Percentiles rank a stretch among this genome's conserved stretches.
Evolutionary conservation across 495 filamentous ascomycete species (phyloP).

Genomic region (Neurospora sp.): DNA sequence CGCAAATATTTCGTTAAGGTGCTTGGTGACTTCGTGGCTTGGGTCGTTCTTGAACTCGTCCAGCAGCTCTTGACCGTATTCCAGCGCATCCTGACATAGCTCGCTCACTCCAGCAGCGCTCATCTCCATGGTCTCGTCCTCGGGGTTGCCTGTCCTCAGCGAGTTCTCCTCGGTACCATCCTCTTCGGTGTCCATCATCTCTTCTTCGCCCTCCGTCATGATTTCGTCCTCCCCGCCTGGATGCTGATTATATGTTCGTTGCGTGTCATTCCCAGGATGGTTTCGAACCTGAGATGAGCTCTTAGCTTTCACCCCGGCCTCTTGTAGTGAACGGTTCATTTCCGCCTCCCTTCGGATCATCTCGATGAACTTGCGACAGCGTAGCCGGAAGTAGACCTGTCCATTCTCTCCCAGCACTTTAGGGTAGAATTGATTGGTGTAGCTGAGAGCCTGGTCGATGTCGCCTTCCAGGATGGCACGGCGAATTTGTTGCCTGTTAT

Average conservation of each 20-base stretch:
- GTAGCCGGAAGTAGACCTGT: conserved; percentile 81
- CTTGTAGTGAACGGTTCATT: conserved; percentile 39
- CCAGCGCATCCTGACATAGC: conserved; percentile 54
- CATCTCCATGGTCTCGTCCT: conserved; percentile 35
- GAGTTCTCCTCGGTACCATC: conserved; percentile 23
- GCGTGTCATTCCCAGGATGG: conserved; percentile 8
- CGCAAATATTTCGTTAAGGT: conserved; percentile 78
- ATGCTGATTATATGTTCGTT: conserved; percentile 12
- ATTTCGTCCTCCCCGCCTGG: conserved; percentile 60
- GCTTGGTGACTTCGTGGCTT: conserved; percentile 55
- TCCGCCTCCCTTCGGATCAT: conserved; percentile 83
- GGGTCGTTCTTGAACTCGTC: conserved; percentile 65
- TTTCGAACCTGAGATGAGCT: conserved; percentile 3
- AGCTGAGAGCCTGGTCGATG: conserved; percentile 79
- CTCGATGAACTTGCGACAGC: conserved; percentile 88
- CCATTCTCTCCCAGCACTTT: conserved; percentile 74
- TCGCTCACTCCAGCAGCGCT: conserved; percentile 44
- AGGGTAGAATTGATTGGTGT: conserved; percentile 70
- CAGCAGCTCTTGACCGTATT: conserved; percentile 72
- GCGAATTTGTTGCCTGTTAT: conserved; percentile 83
- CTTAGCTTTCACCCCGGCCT: conserved; percentile 2
- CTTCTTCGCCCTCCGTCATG: conserved; percentile 49
- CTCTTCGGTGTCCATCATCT: conserved; percentile 7
- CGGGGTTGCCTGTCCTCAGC: conserved; percentile 29
- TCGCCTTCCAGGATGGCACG: conserved; percentile 86